Evolutionary conservation across 768 basidiomycete species (phyloP), one percentile per base, ranked within the genome.

Genomic region (Xerocomellus intermedius): DNA sequence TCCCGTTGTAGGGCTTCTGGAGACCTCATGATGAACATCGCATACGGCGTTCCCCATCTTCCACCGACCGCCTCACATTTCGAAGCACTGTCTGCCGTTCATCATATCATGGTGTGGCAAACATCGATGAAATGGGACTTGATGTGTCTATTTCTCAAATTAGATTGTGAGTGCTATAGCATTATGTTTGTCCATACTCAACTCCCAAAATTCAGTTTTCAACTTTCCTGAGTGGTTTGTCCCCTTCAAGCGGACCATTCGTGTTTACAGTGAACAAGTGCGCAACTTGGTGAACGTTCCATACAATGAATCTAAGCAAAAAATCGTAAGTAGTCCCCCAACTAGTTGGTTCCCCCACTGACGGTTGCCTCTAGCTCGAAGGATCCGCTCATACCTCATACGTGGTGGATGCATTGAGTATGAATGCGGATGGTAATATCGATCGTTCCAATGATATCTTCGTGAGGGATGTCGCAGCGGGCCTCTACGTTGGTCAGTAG

Each of bases 81-180:
- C 30, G 4, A 42, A n/a, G 46, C 47, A 4, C 32, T 54, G 24
- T 26, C n/a, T 13, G 47, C 53, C 2, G 47, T 54, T 8, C 45
- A 54, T 35, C 28, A 26, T n/a, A 48, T 54, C 12, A 49, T 49
- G 46, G 46, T 54, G 14, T 48, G 32, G 39, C 47, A 54, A 35
- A 49, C 53, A 8, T 49, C 53, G 26, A 16, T 49, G 24, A 28
- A 54, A 50, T 54, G 53, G 53, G 53, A 54, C 47, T 26, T 42
- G 13, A 49, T 49, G 32, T 54, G 53, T 42, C 4, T 49, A 16
- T 49, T 54, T 50, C 38, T 54, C 39, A 42, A 42, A 39, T 26
- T 49, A 1, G 47, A 49, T 21, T 28, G 53, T 42, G 39, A 35
- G 53, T 8, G 5, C 36, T 12, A 28, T 16, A 13, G 3, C 8